phyloP scores from a whole-genome alignment of 139 green algal genomes.

The Chlamydomonas schloesseri region DNA sequence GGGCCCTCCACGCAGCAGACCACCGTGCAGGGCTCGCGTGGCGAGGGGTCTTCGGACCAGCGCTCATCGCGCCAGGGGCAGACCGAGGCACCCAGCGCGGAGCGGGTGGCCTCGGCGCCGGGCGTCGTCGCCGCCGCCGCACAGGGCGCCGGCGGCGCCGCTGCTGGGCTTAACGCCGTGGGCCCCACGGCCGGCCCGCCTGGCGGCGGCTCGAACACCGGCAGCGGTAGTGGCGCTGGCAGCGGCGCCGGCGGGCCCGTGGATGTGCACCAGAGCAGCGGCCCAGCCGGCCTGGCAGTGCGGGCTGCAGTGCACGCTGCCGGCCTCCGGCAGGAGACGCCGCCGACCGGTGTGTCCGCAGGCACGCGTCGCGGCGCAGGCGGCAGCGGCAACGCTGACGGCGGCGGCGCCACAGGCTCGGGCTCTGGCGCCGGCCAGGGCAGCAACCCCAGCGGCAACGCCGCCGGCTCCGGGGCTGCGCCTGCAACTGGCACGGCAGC shows the following conservation, averaged over 20 bases:
- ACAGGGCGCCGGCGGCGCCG: neutral
- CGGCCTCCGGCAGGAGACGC: constrained; percentile 10
- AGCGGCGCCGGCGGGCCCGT: neutral
- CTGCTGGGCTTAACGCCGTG: neutral
- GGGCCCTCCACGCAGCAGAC: neutral
- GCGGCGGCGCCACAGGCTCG: constrained; percentile 5
- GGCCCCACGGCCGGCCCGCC: too few species aligned
- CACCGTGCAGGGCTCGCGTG: neutral
- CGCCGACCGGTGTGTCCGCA: neutral
- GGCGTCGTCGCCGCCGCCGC: neutral
- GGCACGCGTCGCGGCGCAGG: constrained; percentile 1
- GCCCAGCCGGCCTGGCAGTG: neutral
- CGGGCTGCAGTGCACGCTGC: neutral
- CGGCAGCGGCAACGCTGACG: neutral
- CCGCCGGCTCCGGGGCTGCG: too few species aligned
- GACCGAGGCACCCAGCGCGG: too few species aligned
- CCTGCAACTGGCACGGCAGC: too few species aligned
- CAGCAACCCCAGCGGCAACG: neutral
- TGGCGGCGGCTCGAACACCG: neutral
- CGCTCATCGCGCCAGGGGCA: neutral
- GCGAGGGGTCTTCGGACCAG: neutral
- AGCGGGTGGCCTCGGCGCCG: too few species aligned
- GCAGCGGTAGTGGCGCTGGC: neutral
- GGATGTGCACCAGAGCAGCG: constrained; percentile 2
- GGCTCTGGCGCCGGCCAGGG: neutral